Evolutionary conservation across 768 basidiomycete species (phyloP).

Genomic region (Suillus subaureus): DNA sequence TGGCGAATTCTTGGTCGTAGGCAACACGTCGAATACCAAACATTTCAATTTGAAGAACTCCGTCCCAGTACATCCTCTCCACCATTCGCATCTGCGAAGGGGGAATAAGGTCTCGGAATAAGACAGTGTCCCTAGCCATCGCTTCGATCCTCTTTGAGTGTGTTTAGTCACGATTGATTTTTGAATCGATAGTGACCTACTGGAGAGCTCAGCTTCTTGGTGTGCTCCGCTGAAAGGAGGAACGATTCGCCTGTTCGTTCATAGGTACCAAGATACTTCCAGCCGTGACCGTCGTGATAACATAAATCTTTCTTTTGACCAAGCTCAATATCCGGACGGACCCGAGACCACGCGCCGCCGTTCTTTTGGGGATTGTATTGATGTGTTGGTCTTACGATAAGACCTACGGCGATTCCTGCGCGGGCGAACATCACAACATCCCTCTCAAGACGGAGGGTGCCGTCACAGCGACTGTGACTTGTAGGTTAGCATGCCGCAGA

Average conservation of each 20-base stretch:
- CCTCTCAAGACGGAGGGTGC: neutral
- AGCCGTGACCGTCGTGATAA: slow-evolving; percentile 7
- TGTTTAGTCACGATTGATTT: slow-evolving; percentile 1
- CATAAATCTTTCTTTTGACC: slow-evolving; percentile 25
- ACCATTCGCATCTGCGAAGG: slow-evolving; percentile 28
- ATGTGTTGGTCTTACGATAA: slow-evolving; percentile 26
- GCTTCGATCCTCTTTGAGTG: slow-evolving; percentile 21
- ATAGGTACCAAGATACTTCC: slow-evolving; percentile 29
- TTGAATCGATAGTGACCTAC: slow-evolving; percentile 13
- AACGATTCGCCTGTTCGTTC: slow-evolving; percentile 21
- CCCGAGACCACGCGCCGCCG: slow-evolving; percentile 21
- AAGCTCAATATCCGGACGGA: slow-evolving; percentile 13
- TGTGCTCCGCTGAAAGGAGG: slow-evolving; percentile 17
- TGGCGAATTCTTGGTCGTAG: slow-evolving; percentile 18
- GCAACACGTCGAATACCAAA: slow-evolving; percentile 26
- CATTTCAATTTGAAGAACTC: slow-evolving; percentile 30
- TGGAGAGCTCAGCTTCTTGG: slow-evolving; percentile 13
- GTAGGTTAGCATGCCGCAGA: neutral
- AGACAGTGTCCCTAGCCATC: slow-evolving; percentile 19
- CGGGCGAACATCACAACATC: slow-evolving; percentile 21
- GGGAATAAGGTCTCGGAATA: slow-evolving; percentile 24
- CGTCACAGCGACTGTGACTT: neutral
- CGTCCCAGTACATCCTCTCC: slow-evolving; percentile 29
- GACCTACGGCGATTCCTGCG: slow-evolving; percentile 25
- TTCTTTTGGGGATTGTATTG: slow-evolving; percentile 28